These are phyloP conservation scores for Penicillium samsonianum DNA, from an alignment of 495 filamentous ascomycete genomes.

Conservation along the genomic window DNA sequence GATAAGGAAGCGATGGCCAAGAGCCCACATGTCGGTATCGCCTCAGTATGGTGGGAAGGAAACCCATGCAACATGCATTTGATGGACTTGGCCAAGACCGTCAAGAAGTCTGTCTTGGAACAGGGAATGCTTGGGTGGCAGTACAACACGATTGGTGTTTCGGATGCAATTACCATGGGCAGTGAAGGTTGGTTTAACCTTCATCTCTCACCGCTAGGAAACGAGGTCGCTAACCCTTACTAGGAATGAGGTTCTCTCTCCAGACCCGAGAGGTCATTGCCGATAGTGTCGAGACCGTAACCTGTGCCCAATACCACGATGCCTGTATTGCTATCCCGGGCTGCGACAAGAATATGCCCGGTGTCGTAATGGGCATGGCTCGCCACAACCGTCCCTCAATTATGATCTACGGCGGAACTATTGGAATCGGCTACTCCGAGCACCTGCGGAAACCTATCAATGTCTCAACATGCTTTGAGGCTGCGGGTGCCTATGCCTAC, in stretches of 20 bases:
- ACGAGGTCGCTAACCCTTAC: neutral
- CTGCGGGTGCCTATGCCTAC: slow-evolving; percentile 83
- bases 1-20: slow-evolving; percentile 83
- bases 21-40: slow-evolving; percentile 84
- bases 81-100: slow-evolving; percentile 84
- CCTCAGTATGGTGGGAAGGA: slow-evolving; percentile 97
- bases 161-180: slow-evolving; percentile 95
- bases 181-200: slow-evolving; percentile 66
- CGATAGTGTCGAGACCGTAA: slow-evolving; percentile 91
- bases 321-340: slow-evolving; percentile 94
- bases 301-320: slow-evolving; percentile 85
- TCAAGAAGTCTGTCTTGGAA: slow-evolving; percentile 79
- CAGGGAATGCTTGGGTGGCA: slow-evolving; percentile 89
- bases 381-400: slow-evolving; percentile 87
- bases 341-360: slow-evolving; percentile 99
- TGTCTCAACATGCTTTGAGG: slow-evolving; percentile 89
- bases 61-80: slow-evolving; percentile 84
- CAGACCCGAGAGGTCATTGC: slow-evolving; percentile 94
- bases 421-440: slow-evolving; percentile 79
- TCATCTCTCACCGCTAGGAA: neutral
- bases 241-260: slow-evolving; percentile 96
- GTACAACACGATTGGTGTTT: slow-evolving; percentile 94
- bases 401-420: slow-evolving; percentile 90
- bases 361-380: slow-evolving; percentile 78
- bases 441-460: slow-evolving; percentile 81